Conservation (phyloP, 2,329 filamentous ascomycete genomes). For the Colletotrichum noveboracense region DNA sequence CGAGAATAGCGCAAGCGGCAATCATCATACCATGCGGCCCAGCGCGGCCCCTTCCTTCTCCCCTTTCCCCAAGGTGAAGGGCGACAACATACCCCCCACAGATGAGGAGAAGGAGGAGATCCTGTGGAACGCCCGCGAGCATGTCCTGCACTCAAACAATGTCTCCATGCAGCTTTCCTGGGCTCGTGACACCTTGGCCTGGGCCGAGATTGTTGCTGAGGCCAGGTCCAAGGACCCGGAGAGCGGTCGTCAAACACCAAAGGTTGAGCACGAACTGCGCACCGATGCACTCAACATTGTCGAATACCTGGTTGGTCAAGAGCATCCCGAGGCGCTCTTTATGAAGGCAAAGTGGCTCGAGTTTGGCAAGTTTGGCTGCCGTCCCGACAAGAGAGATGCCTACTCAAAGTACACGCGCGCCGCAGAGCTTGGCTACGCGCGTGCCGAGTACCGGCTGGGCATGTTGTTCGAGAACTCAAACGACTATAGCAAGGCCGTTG, state of each 20-base stretch:
- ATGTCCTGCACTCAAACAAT: slow-evolving; percentile 91
- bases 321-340: slow-evolving; percentile 92
- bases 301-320: slow-evolving; percentile 85
- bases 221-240: slow-evolving; percentile 73
- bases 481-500: slow-evolving; percentile 87
- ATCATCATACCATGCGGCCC: slow-evolving; percentile 39
- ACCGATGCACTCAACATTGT: slow-evolving; percentile 92
- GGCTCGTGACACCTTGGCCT: slow-evolving; percentile 90
- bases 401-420: slow-evolving; percentile 86
- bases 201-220: slow-evolving; percentile 84
- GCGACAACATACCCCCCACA: slow-evolving; percentile 88
- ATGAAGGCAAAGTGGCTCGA: slow-evolving; percentile 97
- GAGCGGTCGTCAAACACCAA: slow-evolving; percentile 68
- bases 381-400: slow-evolving; percentile 92
- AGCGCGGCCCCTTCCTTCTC: slow-evolving; percentile 79
- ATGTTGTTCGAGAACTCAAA: slow-evolving; percentile 98
- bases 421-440: slow-evolving; percentile 83
- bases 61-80: slow-evolving; percentile 85
- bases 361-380: slow-evolving; percentile 93
- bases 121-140: slow-evolving; percentile 80
- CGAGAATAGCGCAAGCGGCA: slow-evolving; percentile 34
- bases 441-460: slow-evolving; percentile 95
- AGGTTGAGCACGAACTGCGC: slow-evolving; percentile 86
- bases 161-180: slow-evolving; percentile 96
- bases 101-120: slow-evolving; percentile 94